A percentile compares a stretch with the other conserved stretches of the same genome.
Conservation (phyloP, 1,284 basidiomycete genomes). For the Stereum hirsutum region DNA sequence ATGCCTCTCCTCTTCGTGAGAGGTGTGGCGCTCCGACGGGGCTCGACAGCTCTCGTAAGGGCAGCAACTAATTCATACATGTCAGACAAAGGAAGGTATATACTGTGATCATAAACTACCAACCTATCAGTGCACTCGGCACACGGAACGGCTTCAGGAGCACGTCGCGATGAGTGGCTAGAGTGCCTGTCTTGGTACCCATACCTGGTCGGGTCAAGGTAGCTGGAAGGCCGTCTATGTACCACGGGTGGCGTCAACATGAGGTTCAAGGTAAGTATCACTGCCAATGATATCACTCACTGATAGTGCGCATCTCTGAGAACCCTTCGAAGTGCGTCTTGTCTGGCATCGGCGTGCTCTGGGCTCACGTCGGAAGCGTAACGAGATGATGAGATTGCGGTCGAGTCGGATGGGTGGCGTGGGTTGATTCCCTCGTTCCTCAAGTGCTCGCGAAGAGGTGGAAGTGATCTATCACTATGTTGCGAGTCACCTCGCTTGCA, state of each 20-base stretch:
- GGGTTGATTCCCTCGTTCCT: too few relatives aligned
- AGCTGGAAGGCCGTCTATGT: neutral
- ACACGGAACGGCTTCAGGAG: neutral
- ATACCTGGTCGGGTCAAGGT: neutral
- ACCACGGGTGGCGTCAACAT: too few relatives aligned
- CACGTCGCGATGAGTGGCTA: neutral
- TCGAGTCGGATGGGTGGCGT: too few relatives aligned
- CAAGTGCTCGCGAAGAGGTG: too few relatives aligned
- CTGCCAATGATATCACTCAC: neutral
- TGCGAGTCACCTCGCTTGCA: too few relatives aligned
- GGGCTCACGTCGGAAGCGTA: neutral
- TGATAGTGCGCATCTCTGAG: constrained; percentile 5
- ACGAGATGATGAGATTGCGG: neutral
- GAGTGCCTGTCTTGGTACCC: neutral
- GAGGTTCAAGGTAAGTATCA: neutral
- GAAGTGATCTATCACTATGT: too few relatives aligned
- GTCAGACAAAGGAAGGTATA: too few relatives aligned
- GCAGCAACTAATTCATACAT: too few relatives aligned
- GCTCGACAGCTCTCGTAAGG: neutral
- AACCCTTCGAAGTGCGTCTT: constrained; percentile 10
- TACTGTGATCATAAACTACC: too few relatives aligned
- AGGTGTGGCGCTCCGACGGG: neutral
- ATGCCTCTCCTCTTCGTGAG: neutral
- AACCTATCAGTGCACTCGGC: neutral
- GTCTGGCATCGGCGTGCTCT: constrained; percentile 7